These are phyloP conservation scores for Cruciata laevipes DNA, from an alignment of 257 asterid genomes.

Conservation along the genomic window DNA sequence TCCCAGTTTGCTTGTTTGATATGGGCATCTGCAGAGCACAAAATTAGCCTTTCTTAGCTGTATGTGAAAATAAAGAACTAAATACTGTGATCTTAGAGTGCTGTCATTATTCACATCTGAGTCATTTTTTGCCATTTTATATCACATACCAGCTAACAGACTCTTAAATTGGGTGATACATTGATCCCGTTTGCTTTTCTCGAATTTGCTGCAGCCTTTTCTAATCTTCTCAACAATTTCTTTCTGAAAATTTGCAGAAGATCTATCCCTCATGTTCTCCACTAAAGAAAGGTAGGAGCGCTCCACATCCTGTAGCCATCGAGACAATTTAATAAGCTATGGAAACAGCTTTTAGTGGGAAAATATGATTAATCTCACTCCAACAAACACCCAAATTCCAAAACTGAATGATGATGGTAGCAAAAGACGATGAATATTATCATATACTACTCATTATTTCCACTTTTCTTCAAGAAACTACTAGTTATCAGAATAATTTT, in stretches of 20 bases:
- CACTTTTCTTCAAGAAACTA: no score
- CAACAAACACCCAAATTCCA: no score
- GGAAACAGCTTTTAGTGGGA: background rate
- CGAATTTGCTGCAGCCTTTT: background rate
- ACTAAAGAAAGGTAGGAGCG: background rate
- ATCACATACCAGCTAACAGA: background rate
- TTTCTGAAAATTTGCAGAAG: background rate
- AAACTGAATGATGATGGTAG: background rate
- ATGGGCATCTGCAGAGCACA: background rate
- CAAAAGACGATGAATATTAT: no score
- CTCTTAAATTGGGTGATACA: background rate
- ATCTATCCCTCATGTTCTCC: background rate
- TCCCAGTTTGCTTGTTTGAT: background rate
- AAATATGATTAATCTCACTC: background rate
- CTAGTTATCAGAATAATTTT: background rate
- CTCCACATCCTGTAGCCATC: background rate
- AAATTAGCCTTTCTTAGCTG: no score
- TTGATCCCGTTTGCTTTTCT: background rate
- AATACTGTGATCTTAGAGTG: no score
- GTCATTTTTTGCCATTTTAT: background rate
- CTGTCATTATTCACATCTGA: no score
- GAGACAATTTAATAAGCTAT: no score
- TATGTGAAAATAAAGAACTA: no score
- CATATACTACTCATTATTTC: no score
- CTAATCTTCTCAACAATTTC: background rate